A percentile compares a stretch with the other conserved stretches of the same genome.
Evolutionary conservation across 2,329 filamentous ascomycete genomes (phyloP).

Genomic region (Kalaharituber pfeilii): DNA sequence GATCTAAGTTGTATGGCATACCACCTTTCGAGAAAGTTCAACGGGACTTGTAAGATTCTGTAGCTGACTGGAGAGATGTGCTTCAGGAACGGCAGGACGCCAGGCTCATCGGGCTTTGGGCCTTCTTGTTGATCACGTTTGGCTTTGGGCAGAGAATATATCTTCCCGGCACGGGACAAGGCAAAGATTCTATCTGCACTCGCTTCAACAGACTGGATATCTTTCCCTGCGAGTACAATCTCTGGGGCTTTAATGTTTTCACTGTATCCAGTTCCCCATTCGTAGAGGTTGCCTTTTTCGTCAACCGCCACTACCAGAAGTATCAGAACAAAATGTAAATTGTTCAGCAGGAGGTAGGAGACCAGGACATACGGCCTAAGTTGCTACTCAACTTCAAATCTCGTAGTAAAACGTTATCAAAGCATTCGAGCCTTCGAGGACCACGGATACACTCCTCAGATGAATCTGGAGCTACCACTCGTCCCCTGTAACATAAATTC

Average conservation of each 20-base stretch:
- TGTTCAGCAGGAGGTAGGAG: background rate
- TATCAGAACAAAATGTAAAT: background rate
- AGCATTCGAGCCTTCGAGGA: constrained; percentile 60
- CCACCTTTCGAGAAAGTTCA: constrained; percentile 43
- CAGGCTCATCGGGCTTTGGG: constrained; percentile 44
- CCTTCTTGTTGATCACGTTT: constrained; percentile 51
- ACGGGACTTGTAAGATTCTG: constrained; percentile 44
- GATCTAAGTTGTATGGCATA: constrained; percentile 1
- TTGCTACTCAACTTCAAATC: constrained; percentile 71
- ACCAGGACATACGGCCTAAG: constrained; percentile 42
- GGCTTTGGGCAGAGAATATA: constrained; percentile 72
- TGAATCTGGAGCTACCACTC: constrained; percentile 71
- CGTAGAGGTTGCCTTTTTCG: constrained; percentile 72
- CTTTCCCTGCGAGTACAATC: constrained; percentile 61
- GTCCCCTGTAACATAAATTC: constrained; percentile 33
- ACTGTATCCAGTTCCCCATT: constrained; percentile 74
- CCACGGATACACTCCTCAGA: constrained; percentile 61
- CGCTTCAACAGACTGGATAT: constrained; percentile 57
- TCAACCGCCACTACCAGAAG: constrained; percentile 45
- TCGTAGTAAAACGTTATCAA: constrained; percentile 66
- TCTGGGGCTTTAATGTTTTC: constrained; percentile 45
- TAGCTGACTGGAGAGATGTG: constrained; percentile 46
- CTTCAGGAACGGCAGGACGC: constrained; percentile 44
- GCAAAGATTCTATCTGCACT: constrained; percentile 72
- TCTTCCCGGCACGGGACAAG: constrained; percentile 52